A percentile compares a stretch with the other conserved stretches of the same genome.
These are phyloP conservation scores for Aureobasidium uvarum DNA, from an alignment of 2,329 filamentous ascomycete genomes.

Conservation along the genomic window DNA sequence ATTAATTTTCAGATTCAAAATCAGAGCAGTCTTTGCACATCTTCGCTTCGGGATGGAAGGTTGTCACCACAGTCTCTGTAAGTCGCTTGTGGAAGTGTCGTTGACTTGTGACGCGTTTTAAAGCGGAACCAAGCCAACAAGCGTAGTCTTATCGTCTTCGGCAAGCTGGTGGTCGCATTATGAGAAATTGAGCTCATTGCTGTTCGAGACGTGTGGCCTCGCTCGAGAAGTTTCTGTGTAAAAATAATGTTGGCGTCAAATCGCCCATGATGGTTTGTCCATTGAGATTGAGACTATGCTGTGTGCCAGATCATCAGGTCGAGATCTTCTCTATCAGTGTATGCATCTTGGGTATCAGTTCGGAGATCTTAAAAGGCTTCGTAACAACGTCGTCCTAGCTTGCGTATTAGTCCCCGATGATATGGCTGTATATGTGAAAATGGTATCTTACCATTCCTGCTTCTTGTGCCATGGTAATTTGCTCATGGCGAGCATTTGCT, in stretches of 20 bases:
- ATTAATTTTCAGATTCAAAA: too few relatives aligned
- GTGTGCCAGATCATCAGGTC: conserved; percentile 5
- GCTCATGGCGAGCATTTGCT: conserved; percentile 72
- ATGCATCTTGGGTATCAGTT: conserved; percentile 31
- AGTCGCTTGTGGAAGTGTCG: neutral
- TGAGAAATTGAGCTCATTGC: neutral
- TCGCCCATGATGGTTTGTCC: neutral
- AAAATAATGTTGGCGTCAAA: neutral
- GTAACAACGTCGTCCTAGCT: conserved; percentile 27
- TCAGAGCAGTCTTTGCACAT: too few relatives aligned
- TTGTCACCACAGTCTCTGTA: neutral
- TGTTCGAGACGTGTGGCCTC: neutral
- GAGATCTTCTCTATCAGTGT: conserved; percentile 28
- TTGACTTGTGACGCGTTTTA: too few relatives aligned
- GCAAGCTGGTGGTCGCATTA: neutral
- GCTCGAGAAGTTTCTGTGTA: neutral
- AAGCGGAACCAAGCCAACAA: too few relatives aligned
- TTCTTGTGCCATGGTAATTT: conserved; percentile 67
- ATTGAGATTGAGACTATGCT: neutral
- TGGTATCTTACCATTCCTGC: conserved; percentile 58
- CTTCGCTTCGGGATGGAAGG: neutral
- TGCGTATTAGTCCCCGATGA: neutral
- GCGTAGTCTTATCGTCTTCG: too few relatives aligned
- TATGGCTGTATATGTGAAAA: neutral
- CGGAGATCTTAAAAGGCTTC: conserved; percentile 30